Conservation (phyloP, 139 green algal species). For the Edaphochlamys debaryana region DNA sequence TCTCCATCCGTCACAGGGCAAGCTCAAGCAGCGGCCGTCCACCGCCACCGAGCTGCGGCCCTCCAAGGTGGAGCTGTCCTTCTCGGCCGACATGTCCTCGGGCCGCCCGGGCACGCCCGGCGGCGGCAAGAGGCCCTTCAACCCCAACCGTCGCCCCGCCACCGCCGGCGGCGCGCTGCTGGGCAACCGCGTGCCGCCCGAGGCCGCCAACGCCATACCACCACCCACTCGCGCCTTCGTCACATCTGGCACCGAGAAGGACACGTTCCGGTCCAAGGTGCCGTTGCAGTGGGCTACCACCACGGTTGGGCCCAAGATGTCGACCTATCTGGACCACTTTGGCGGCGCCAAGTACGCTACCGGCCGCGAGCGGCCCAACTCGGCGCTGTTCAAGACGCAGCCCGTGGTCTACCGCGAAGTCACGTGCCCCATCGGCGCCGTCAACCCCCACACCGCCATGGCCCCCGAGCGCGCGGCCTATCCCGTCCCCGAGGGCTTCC, state of each 20-base stretch:
- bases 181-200: not conserved
- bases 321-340: conserved; percentile 35
- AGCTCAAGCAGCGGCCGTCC: not conserved
- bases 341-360: conserved; percentile 20
- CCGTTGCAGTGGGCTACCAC: conserved; percentile 44
- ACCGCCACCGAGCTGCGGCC: not conserved
- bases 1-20: too few species aligned
- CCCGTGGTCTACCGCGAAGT: conserved; percentile 2
- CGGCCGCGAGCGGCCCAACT: conserved; percentile 2
- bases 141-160: not conserved
- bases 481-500: conserved; percentile 45
- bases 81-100: too few species aligned
- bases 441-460: conserved; percentile 48
- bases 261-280: conserved; percentile 35
- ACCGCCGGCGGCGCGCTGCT: not conserved
- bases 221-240: not conserved
- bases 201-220: not conserved
- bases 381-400: not conserved
- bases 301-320: not conserved
- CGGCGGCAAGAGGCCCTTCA: too few species aligned
- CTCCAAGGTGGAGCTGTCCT: not conserved
- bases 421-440: conserved; percentile 44
- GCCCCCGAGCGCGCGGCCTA: conserved; percentile 17
- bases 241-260: not conserved
- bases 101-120: too few species aligned